Conservation (phyloP, 176 grass and related monocot species). For the Triticum turgidum region DNA sequence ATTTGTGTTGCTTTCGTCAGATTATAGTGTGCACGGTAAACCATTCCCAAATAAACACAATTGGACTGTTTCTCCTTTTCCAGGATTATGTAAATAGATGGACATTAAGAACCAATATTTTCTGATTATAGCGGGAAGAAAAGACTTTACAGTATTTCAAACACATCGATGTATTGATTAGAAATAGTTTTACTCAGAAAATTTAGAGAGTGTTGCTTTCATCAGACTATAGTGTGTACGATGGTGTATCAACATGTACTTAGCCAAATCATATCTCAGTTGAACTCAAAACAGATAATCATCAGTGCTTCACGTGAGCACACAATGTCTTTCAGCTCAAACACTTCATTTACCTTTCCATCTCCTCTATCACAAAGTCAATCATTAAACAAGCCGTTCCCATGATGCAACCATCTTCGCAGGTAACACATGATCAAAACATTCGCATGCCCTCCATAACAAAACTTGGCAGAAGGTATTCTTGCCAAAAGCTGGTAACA, state of each 20-base stretch:
- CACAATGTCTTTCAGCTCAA: background rate
- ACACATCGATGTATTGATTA: background rate
- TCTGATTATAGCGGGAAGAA: background rate
- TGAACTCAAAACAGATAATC: slow-evolving; percentile 10
- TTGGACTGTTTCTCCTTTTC: too few relatives aligned
- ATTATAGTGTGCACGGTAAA: background rate
- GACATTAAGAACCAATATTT: background rate
- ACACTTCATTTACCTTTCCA: background rate
- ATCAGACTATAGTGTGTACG: background rate
- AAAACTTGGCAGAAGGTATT: background rate
- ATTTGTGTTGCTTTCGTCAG: background rate
- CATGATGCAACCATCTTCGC: background rate
- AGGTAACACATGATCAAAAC: background rate
- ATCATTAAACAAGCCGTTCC: background rate
- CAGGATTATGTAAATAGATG: background rate
- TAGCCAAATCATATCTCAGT: background rate
- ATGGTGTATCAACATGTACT: background rate
- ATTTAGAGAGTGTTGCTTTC: background rate
- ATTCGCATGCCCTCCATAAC: background rate
- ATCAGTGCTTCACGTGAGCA: background rate
- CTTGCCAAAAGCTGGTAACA: background rate
- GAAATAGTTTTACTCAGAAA: background rate
- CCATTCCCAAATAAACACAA: background rate
- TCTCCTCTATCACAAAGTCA: background rate
- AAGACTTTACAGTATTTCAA: background rate